phyloP scores from a whole-genome alignment of 441 rosid species.

The Viola pubescens region DNA sequence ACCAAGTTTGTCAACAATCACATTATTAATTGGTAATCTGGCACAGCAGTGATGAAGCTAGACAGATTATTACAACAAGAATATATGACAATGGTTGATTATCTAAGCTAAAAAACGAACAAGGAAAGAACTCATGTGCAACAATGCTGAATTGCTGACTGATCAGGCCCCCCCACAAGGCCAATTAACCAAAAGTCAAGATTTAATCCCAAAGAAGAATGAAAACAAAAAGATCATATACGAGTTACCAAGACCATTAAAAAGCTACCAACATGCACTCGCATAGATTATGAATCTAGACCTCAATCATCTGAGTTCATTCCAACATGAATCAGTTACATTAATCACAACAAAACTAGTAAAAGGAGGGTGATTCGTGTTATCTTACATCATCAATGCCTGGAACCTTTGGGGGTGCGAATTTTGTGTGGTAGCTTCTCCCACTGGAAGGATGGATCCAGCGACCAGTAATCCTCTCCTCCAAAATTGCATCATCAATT shows the following conservation, averaged over 20 bases:
- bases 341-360: background rate
- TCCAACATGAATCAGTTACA: background rate
- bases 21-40: constrained; percentile 1
- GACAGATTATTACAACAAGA: background rate
- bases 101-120: too few relatives aligned
- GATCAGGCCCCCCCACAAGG: too few relatives aligned
- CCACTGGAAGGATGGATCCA: constrained; percentile 98
- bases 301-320: too few relatives aligned
- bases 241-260: too few relatives aligned
- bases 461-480: constrained; percentile 94
- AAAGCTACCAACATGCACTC: too few relatives aligned
- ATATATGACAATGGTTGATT: background rate
- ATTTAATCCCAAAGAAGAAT: too few relatives aligned
- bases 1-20: constrained; percentile 8
- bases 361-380: constrained; percentile 3
- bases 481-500: constrained; percentile 78
- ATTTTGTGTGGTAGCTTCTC: constrained; percentile 77
- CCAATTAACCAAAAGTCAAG: too few relatives aligned
- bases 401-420: constrained; percentile 79
- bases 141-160: too few relatives aligned
- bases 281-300: too few relatives aligned
- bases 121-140: too few relatives aligned
- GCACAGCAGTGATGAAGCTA: background rate
- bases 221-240: too few relatives aligned
- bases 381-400: constrained; percentile 83